These are phyloP conservation scores for Phaeophleospora eucalypticola DNA, from an alignment of 2,329 filamentous ascomycete species.

Conservation along the genomic window DNA sequence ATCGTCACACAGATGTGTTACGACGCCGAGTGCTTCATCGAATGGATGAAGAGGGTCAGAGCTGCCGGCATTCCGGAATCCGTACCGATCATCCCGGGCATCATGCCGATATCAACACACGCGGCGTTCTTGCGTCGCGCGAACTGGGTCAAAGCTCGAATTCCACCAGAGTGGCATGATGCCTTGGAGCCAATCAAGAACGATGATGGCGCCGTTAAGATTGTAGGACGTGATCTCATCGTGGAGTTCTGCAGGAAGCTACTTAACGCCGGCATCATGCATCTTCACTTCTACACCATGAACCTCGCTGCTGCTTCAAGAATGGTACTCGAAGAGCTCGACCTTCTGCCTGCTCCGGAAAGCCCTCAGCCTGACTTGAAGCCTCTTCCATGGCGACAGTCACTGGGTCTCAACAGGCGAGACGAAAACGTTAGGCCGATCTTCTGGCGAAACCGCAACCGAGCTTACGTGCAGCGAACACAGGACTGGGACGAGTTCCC, in stretches of 20 bases:
- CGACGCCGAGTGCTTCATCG: slow-evolving; percentile 89
- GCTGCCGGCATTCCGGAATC: slow-evolving; percentile 68
- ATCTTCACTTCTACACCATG: slow-evolving; percentile 99
- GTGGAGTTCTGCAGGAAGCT: slow-evolving; percentile 87
- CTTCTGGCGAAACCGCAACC: slow-evolving; percentile 97
- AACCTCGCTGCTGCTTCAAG: slow-evolving; percentile 91
- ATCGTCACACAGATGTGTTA: slow-evolving; percentile 99
- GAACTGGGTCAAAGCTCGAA: slow-evolving; percentile 81
- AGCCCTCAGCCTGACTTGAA: slow-evolving; percentile 46
- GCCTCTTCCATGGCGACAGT: slow-evolving; percentile 93
- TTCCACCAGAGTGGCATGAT: slow-evolving; percentile 77
- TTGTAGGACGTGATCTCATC: slow-evolving; percentile 81
- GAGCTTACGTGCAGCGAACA: slow-evolving; percentile 90
- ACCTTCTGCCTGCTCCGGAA: slow-evolving; percentile 77
- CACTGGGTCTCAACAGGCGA: slow-evolving; percentile 79
- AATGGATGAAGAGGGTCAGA: slow-evolving; percentile 83
- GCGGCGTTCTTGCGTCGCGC: slow-evolving; percentile 86
- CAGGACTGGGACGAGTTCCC: slow-evolving; percentile 99
- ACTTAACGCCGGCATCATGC: slow-evolving; percentile 71
- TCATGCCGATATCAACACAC: slow-evolving; percentile 94
- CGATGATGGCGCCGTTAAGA: slow-evolving; percentile 86
- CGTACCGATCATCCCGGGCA: slow-evolving; percentile 78
- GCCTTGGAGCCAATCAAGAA: slow-evolving; percentile 91
- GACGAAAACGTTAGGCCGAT: slow-evolving; percentile 96
- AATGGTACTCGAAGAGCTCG: slow-evolving; percentile 88